A percentile compares a stretch with the other conserved stretches of the same genome.
Conservation (phyloP, 2,329 filamentous ascomycete genomes). For the Penicillium sp. region DNA sequence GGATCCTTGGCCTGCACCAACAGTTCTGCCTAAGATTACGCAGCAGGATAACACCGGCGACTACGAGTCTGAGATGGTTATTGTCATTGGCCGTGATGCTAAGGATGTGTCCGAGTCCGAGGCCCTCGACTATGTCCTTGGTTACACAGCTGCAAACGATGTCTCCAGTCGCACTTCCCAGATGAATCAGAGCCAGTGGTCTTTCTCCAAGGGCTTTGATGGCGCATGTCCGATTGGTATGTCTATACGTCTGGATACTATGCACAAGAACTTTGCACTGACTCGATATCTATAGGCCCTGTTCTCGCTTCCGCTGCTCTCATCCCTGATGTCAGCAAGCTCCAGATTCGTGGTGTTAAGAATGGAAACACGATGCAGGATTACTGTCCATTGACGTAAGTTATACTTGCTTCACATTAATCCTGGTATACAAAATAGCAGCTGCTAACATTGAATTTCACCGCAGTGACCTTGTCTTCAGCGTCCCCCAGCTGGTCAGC, state of each 20-base stretch:
- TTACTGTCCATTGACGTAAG: conserved; percentile 40
- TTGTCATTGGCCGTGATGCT: conserved; percentile 53
- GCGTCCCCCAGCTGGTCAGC: conserved; percentile 45
- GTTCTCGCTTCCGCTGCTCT: conserved; percentile 46
- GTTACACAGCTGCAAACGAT: conserved; percentile 64
- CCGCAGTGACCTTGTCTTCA: conserved; percentile 55
- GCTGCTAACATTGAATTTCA: conserved; percentile 4
- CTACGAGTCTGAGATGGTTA: conserved; percentile 59
- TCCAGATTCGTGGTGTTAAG: conserved; percentile 40
- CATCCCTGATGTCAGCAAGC: conserved; percentile 33
- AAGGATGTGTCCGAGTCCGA: conserved; percentile 58
- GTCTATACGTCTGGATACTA: background rate
- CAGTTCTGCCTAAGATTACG: conserved; percentile 54
- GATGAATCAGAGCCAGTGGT: conserved; percentile 55
- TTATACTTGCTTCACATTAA: background rate
- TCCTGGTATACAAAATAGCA: background rate
- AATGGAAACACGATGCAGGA: conserved; percentile 55
- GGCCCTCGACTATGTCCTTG: conserved; percentile 60
- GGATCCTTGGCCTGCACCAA: conserved; percentile 53
- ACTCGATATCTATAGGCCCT: conserved; percentile 40
- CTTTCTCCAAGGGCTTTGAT: conserved; percentile 60
- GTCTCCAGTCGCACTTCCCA: conserved; percentile 60
- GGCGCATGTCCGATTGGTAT: conserved; percentile 53
- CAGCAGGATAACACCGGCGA: conserved; percentile 55
- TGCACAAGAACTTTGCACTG: background rate